Evolutionary conservation across 805 yeast genomes (phyloP).

Genomic region (Starmerella davenportii): DNA sequence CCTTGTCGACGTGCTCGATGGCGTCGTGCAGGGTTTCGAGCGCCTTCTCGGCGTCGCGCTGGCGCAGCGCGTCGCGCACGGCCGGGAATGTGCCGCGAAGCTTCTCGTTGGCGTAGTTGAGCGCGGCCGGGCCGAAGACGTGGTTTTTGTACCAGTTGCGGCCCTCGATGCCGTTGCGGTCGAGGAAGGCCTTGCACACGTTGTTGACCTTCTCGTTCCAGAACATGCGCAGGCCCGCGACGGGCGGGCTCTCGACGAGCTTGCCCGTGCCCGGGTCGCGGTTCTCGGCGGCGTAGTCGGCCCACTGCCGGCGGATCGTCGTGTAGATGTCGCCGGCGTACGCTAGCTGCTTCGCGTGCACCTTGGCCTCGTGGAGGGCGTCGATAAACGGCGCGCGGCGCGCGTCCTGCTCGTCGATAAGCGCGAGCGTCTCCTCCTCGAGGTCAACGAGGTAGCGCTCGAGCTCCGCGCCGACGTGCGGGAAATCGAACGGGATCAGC

Average conservation of each 20-base stretch:
- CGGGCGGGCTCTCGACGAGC: slow-evolving; percentile 43
- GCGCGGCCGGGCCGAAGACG: slow-evolving; percentile 51
- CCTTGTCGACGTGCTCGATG: slow-evolving; percentile 9
- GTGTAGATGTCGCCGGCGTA: slow-evolving; percentile 32
- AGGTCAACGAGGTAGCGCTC: slow-evolving; percentile 32
- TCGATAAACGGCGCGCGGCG: slow-evolving; percentile 7
- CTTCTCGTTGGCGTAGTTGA: slow-evolving; percentile 31
- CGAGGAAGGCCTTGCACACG: slow-evolving; percentile 37
- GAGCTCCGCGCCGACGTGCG: slow-evolving; percentile 30
- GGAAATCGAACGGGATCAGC: slow-evolving; percentile 48
- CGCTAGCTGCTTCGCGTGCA: slow-evolving; percentile 26
- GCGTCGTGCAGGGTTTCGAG: slow-evolving; percentile 23
- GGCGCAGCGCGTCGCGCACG: slow-evolving; percentile 46
- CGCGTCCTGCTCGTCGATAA: slow-evolving; percentile 4
- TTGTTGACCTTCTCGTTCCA: slow-evolving; percentile 55
- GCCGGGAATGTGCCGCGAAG: slow-evolving; percentile 59
- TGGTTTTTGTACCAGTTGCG: slow-evolving; percentile 53
- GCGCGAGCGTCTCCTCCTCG: slow-evolving; percentile 23
- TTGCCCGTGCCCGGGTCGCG: slow-evolving; percentile 25
- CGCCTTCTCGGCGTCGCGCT: slow-evolving; percentile 34
- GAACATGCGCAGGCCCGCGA: slow-evolving; percentile 56
- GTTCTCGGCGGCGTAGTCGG: slow-evolving; percentile 21
- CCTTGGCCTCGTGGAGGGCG: slow-evolving; percentile 15
- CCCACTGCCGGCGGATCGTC: slow-evolving; percentile 50
- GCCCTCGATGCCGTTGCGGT: slow-evolving; percentile 26